Conservation (phyloP, 345 rosid genomes). For the Erysimum cheiranthoides region DNA sequence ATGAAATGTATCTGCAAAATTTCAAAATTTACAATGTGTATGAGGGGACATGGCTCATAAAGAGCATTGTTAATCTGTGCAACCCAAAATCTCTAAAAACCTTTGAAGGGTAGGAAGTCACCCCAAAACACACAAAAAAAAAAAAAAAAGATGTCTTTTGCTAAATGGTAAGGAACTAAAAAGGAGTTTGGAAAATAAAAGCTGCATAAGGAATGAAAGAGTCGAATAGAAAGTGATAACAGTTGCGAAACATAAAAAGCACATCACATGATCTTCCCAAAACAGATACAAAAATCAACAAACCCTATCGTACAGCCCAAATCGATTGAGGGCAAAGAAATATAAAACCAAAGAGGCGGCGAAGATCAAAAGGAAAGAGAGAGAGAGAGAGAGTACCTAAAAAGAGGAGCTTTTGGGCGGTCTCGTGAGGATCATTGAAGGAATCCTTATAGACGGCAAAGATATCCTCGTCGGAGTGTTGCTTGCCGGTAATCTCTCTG, state of each 20-base stretch:
- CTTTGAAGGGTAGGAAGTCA: slow-evolving; percentile 24
- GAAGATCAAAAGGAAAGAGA: background rate
- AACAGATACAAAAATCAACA: background rate
- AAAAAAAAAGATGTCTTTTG: background rate
- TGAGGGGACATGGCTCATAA: background rate
- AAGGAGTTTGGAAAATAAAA: background rate
- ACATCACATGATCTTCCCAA: slow-evolving; percentile 9
- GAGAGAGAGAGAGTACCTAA: slow-evolving; percentile 55
- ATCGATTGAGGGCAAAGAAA: slow-evolving; percentile 6
- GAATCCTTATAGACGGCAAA: slow-evolving; percentile 69
- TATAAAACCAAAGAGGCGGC: background rate
- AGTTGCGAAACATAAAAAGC: background rate
- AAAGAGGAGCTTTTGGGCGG: slow-evolving; percentile 76
- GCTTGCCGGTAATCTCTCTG: slow-evolving; percentile 76
- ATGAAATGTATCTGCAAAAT: slow-evolving; percentile 86
- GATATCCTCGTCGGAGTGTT: slow-evolving; percentile 88
- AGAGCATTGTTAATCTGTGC: background rate
- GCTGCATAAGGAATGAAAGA: slow-evolving; percentile 7
- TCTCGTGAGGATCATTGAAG: slow-evolving; percentile 84
- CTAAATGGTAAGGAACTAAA: slow-evolving; percentile 12
- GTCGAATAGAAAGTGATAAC: slow-evolving; percentile 1
- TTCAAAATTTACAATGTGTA: background rate
- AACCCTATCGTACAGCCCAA: slow-evolving; percentile 21
- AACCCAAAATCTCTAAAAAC: slow-evolving; percentile 18
- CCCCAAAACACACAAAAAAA: background rate